Conservation (phyloP, 2,329 filamentous ascomycete species). For the Passalora sequoiae region DNA sequence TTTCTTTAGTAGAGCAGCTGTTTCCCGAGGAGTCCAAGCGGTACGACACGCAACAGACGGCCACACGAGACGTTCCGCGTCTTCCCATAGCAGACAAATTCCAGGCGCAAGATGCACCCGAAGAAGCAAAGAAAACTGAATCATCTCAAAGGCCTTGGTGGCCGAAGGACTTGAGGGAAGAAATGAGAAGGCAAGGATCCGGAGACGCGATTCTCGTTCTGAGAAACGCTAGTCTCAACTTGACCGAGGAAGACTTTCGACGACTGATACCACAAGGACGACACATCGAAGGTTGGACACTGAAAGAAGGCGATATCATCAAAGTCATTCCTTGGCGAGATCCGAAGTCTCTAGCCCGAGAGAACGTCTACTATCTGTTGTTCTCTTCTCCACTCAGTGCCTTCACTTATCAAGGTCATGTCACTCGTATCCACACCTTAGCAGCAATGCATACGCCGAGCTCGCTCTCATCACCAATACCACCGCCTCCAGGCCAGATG, state of each 20-base stretch:
- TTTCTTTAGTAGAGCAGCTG: constrained; percentile 46
- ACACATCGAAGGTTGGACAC: constrained; percentile 62
- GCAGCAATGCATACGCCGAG: constrained; percentile 40
- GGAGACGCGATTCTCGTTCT: constrained; percentile 48
- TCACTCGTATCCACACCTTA: constrained; percentile 48
- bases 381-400: constrained; percentile 60
- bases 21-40: constrained; percentile 50
- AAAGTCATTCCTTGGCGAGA: constrained; percentile 61
- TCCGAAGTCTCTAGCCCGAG: constrained; percentile 56
- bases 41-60: constrained; percentile 18
- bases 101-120: not conserved
- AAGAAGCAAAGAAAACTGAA: not conserved
- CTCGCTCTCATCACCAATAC: constrained; percentile 40
- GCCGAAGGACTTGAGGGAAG: not conserved
- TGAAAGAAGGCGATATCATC: constrained; percentile 49
- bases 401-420: constrained; percentile 55
- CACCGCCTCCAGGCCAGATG: constrained; percentile 40
- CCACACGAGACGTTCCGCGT: constrained; percentile 32
- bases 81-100: constrained; percentile 21
- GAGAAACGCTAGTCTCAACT: constrained; percentile 52
- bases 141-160: not conserved
- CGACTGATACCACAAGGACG: constrained; percentile 58
- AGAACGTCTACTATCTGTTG: constrained; percentile 63
- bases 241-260: constrained; percentile 65
- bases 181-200: constrained; percentile 24